phyloP scores from a whole-genome alignment of 2,329 filamentous ascomycete species.

The Penicillium oxalicum region DNA sequence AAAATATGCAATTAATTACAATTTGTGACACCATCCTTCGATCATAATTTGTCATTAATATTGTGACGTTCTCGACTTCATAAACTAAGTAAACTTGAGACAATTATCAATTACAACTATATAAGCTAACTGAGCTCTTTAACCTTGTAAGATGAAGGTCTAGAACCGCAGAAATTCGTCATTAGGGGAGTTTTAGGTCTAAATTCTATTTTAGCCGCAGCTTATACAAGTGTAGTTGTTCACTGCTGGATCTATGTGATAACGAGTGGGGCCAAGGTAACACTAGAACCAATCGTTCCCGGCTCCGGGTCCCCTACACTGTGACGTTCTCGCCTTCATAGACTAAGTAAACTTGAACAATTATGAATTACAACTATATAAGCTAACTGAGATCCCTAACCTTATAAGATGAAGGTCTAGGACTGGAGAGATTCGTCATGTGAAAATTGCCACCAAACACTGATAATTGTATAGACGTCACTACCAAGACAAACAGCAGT shows the following conservation, averaged over 20 bases:
- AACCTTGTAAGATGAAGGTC: background rate
- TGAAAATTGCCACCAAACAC: background rate
- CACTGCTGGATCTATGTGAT: background rate
- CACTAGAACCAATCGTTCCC: background rate
- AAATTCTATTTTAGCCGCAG: background rate
- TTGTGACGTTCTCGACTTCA: background rate
- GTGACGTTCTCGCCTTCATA: background rate
- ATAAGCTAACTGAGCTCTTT: background rate
- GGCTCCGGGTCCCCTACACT: background rate
- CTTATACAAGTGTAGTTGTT: background rate
- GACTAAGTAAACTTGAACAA: background rate
- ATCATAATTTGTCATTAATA: background rate
- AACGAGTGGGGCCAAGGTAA: background rate
- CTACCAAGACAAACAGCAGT: background rate
- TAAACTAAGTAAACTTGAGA: background rate
- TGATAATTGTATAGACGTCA: background rate
- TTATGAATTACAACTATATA: background rate
- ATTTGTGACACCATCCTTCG: background rate
- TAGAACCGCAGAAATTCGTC: background rate
- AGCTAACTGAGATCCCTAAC: background rate
- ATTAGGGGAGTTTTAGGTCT: background rate
- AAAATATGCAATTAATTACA: background rate
- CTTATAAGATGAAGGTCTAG: background rate
- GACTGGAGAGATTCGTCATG: background rate
- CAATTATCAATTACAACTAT: background rate